phyloP scores from a whole-genome alignment of 768 basidiomycete genomes.

The Russula sp. region DNA sequence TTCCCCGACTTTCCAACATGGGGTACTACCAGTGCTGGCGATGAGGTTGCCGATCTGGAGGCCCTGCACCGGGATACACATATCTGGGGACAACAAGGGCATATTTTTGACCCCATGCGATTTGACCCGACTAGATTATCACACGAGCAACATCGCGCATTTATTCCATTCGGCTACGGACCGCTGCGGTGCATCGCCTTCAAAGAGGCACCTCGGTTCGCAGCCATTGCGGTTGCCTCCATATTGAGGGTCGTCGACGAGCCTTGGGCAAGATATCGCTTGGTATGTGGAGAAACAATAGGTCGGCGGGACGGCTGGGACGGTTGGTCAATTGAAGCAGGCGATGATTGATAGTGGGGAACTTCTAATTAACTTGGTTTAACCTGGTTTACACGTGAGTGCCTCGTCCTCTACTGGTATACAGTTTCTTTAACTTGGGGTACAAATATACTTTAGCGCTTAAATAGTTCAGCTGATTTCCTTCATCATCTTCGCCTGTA shows the following conservation, averaged over 20 bases:
- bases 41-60: not conserved
- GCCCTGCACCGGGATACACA: not conserved
- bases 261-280: not conserved
- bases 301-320: not conserved
- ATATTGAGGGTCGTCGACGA: not conserved
- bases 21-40: not conserved
- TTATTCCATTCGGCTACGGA: not conserved
- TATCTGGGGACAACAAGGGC: not conserved
- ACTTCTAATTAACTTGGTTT: too few relatives aligned
- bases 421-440: not conserved
- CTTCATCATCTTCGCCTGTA: constrained; percentile 39
- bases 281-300: not conserved
- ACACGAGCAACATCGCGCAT: not conserved
- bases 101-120: not conserved
- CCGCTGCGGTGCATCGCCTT: not conserved
- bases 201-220: not conserved
- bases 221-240: not conserved
- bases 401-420: not conserved
- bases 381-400: constrained; percentile 41
- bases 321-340: not conserved
- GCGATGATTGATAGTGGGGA: too few relatives aligned
- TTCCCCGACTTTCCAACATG: not conserved
- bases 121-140: not conserved
- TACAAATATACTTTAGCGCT: constrained; percentile 19
- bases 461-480: constrained; percentile 24